Evolutionary conservation across 1,139 yeast genomes (phyloP), one percentile per base, ranked within the genome.

Genomic region (Yueomyces sp.): DNA sequence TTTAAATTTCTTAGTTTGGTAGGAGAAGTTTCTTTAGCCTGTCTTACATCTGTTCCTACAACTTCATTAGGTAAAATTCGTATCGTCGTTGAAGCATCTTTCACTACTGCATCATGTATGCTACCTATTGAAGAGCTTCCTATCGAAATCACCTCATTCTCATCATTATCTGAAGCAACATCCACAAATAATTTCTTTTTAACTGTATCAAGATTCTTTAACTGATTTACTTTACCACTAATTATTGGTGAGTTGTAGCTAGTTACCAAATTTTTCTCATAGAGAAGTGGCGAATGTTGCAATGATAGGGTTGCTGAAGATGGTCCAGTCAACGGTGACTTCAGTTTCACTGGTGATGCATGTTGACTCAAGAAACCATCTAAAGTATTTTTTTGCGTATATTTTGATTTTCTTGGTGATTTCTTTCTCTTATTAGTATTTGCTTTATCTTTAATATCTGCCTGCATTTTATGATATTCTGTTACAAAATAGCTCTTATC

Each of bases 311-410:
- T 29, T 8, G 9, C 9, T 6, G 31, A 29, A 29, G 31, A 29
- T 29, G 6, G 31, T 29, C 31, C 9, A 29, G 31, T 6, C 9
- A 29, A 29, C 6, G 31, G 31, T 29, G 9, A 6, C 6, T 29
- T 8, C 5, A 19, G n/a, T 36, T 47, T 50, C 6, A 49, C 30
- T 11, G 56, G 56, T 1, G 57, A 47, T 1, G 55, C 40, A 40
- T 53, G 55, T 19, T 40, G 44, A 30, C 41, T 42, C 26, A 59
- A 41, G 39, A 56, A 59, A 1, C 28, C 41, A 38, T 57, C 59
- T 9, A 59, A 42, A 12, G 49, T 57, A 39, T 52, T 56, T 36
- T 48, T 49, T 39, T 57, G 61, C 4, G 42, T 40, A 29, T 48
- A 45, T 26, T 36, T 35, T 4, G 31, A 26, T 27, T 35, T 41